These are phyloP conservation scores for Heterobasidion occidentale DNA, from an alignment of 1,284 basidiomycete genomes.

Conservation along the genomic window DNA sequence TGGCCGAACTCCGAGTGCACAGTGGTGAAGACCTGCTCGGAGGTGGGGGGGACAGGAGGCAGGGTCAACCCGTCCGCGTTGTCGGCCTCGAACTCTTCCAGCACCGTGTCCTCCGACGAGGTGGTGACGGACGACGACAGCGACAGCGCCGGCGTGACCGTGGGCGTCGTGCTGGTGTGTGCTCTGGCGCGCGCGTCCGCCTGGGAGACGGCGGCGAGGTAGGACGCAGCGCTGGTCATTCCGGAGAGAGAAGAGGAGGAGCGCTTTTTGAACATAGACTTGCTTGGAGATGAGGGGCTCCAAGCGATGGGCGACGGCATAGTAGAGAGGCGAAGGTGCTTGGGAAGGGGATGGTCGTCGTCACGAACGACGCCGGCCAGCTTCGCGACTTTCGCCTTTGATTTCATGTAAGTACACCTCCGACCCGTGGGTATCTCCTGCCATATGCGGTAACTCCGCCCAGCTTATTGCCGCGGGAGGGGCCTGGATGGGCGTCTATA, in stretches of 20 bases:
- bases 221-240: slow-evolving; percentile 58
- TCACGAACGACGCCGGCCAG: slow-evolving; percentile 6
- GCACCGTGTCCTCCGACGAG: slow-evolving; percentile 54
- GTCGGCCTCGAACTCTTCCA: slow-evolving; percentile 42
- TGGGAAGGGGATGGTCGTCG: slow-evolving; percentile 4
- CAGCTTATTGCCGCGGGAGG: not conserved
- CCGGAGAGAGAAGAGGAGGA: slow-evolving; percentile 31
- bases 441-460: not conserved
- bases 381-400: not conserved
- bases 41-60: slow-evolving; percentile 60
- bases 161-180: slow-evolving; percentile 30
- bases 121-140: slow-evolving; percentile 59
- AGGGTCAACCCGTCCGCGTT: slow-evolving; percentile 46
- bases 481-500: too few species aligned
- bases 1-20: slow-evolving; percentile 85
- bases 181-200: slow-evolving; percentile 55
- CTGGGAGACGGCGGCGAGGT: slow-evolving; percentile 63
- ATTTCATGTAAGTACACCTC: not conserved
- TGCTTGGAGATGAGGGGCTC: slow-evolving; percentile 31
- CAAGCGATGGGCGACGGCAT: slow-evolving; percentile 50
- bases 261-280: slow-evolving; percentile 55
- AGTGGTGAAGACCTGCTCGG: slow-evolving; percentile 66
- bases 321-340: not conserved
- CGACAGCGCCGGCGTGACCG: slow-evolving; percentile 60
- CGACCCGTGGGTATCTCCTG: not conserved